Conservation (phyloP, 1,284 basidiomycete genomes). For the Ustilago esculenta region DNA sequence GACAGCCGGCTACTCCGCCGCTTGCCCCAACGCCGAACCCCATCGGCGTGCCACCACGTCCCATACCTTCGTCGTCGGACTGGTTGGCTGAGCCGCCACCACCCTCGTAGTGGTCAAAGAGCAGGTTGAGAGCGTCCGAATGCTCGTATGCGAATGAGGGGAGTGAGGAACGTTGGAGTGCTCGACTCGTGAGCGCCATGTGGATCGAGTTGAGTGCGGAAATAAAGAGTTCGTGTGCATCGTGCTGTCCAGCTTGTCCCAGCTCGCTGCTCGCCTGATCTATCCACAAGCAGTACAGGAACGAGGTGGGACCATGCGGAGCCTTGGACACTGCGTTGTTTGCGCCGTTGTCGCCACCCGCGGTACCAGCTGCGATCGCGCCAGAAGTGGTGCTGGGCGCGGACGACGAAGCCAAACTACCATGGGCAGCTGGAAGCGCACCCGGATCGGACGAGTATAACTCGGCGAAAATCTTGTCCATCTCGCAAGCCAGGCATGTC, state of each 20-base stretch:
- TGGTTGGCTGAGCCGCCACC: slow-evolving; percentile 23
- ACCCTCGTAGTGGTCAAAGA: slow-evolving; percentile 53
- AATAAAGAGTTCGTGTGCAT: slow-evolving; percentile 78
- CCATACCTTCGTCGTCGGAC: slow-evolving; percentile 42
- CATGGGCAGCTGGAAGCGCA: slow-evolving; percentile 1
- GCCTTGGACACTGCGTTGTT: slow-evolving; percentile 48
- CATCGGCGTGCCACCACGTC: slow-evolving; percentile 11
- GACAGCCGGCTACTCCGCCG: slow-evolving; percentile 71
- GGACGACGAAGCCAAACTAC: too few species aligned
- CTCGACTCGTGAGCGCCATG: slow-evolving; percentile 46
- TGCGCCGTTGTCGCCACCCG: slow-evolving; percentile 11
- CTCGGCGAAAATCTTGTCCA: slow-evolving; percentile 90
- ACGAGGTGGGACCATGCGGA: slow-evolving; percentile 82
- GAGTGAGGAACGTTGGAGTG: slow-evolving; percentile 42
- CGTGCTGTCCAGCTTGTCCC: slow-evolving; percentile 91
- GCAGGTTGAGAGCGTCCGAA: slow-evolving; percentile 32
- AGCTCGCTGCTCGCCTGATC: slow-evolving; percentile 76
- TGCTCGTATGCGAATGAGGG: slow-evolving; percentile 48
- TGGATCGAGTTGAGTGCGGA: slow-evolving; percentile 63
- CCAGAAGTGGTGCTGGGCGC: slow-evolving; percentile 66
- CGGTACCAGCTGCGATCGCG: slow-evolving; percentile 53
- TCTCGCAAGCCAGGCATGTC: slow-evolving; percentile 89
- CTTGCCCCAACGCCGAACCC: background rate
- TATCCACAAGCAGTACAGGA: slow-evolving; percentile 88
- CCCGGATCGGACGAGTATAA: slow-evolving; percentile 61